Percentiles rank a stretch among this genome's conserved stretches.
These are phyloP conservation scores for Linderina pennispora DNA, from an alignment of 192 early-diverging fungal genomes.

Conservation along the genomic window DNA sequence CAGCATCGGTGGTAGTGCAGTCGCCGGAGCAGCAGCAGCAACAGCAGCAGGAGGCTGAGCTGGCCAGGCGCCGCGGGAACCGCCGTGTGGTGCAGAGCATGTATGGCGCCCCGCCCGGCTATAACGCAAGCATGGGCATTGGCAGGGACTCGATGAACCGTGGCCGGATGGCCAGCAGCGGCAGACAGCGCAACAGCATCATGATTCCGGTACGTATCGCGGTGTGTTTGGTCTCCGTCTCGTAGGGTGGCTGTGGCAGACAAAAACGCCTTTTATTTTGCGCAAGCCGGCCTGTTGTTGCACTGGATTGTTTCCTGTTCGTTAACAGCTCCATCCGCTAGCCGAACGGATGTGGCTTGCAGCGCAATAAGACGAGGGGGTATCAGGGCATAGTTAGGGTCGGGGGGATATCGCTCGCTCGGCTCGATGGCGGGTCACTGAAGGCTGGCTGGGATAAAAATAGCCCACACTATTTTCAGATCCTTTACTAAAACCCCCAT, in stretches of 20 bases:
- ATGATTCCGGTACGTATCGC: conserved; percentile 46
- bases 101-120: conserved; percentile 47
- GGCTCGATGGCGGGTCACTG: too few relatives aligned
- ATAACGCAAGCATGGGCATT: conserved; percentile 44
- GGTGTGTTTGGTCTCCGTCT: too few relatives aligned
- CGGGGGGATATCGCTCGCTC: too few relatives aligned
- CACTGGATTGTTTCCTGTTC: conserved; percentile 3
- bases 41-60: too few relatives aligned
- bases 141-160: conserved; percentile 32
- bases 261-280: background rate
- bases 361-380: too few relatives aligned
- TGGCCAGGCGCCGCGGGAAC: too few relatives aligned
- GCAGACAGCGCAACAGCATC: conserved; percentile 48
- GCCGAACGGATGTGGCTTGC: background rate
- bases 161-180: conserved; percentile 41
- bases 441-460: too few relatives aligned
- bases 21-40: background rate
- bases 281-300: too few relatives aligned
- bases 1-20: background rate
- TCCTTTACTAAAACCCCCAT: too few relatives aligned
- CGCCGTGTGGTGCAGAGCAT: conserved; percentile 47
- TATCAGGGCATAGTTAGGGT: too few relatives aligned
- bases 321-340: background rate
- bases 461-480: too few relatives aligned
- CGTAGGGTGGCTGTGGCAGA: too few relatives aligned